phyloP scores from a whole-genome alignment of 345 rosid genomes.

The Kernera saxatilis region DNA sequence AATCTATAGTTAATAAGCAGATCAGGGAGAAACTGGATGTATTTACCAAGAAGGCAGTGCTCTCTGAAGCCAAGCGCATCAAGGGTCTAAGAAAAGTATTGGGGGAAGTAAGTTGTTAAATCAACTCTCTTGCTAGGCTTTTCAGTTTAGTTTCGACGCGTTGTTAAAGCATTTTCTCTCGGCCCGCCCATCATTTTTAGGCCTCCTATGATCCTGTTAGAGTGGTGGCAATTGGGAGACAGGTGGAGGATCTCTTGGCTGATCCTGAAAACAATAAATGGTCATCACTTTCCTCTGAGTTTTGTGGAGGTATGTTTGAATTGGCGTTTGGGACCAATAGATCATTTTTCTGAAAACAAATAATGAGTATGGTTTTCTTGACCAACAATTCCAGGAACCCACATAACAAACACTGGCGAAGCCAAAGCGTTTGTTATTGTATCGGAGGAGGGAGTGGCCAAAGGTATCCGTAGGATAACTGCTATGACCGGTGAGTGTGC shows the following conservation, averaged over 20 bases:
- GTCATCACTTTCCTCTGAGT: slow-evolving; percentile 66
- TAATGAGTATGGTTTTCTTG: slow-evolving; percentile 19
- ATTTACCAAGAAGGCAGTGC: slow-evolving; percentile 67
- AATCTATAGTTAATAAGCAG: slow-evolving; percentile 84
- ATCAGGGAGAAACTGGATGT: slow-evolving; percentile 83
- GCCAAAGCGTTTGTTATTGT: slow-evolving; percentile 94
- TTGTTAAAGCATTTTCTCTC: background rate
- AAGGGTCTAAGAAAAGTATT: slow-evolving; percentile 89
- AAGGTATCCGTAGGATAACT: slow-evolving; percentile 84
- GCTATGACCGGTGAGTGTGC: slow-evolving; percentile 85
- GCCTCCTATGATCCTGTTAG: slow-evolving; percentile 95
- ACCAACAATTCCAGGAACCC: slow-evolving; percentile 65
- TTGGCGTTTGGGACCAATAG: background rate
- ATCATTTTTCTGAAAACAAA: slow-evolving; percentile 10
- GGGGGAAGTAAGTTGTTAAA: slow-evolving; percentile 71
- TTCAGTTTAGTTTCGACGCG: background rate
- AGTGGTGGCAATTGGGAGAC: slow-evolving; percentile 79
- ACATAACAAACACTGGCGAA: slow-evolving; percentile 82
- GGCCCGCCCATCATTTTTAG: slow-evolving; percentile 40
- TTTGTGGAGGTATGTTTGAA: slow-evolving; percentile 80
- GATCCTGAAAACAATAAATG: slow-evolving; percentile 83
- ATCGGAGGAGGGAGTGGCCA: slow-evolving; percentile 94
- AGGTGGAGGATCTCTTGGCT: slow-evolving; percentile 74
- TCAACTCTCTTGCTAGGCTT: slow-evolving; percentile 11
- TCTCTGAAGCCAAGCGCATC: slow-evolving; percentile 70